A percentile compares a stretch with the other conserved stretches of the same genome.
Conservation (phyloP, 2,329 filamentous ascomycete genomes). For the Claviceps sp. region DNA sequence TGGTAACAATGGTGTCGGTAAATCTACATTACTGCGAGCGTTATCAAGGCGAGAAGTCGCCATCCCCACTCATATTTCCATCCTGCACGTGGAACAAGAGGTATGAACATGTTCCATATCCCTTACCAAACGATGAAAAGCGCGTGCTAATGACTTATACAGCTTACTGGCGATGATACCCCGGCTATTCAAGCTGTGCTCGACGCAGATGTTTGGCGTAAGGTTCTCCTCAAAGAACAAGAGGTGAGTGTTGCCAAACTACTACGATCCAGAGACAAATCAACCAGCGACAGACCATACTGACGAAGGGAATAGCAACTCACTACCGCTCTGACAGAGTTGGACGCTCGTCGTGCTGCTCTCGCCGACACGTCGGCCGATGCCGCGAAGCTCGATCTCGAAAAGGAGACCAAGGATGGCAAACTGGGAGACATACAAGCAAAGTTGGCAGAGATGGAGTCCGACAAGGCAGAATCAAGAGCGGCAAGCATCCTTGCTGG, state of each 20-base stretch:
- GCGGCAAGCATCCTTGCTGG: slow-evolving; percentile 93
- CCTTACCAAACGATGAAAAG: background rate
- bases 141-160: slow-evolving; percentile 8
- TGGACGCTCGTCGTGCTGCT: slow-evolving; percentile 64
- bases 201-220: slow-evolving; percentile 96
- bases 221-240: slow-evolving; percentile 84
- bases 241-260: slow-evolving; percentile 38
- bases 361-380: slow-evolving; percentile 89
- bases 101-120: slow-evolving; percentile 30
- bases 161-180: slow-evolving; percentile 93
- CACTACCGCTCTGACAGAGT: slow-evolving; percentile 54
- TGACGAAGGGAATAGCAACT: slow-evolving; percentile 45
- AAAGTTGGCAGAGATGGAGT: slow-evolving; percentile 97
- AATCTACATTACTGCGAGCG: slow-evolving; percentile 86
- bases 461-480: slow-evolving; percentile 90
- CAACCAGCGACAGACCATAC: background rate
- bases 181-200: slow-evolving; percentile 87
- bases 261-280: background rate
- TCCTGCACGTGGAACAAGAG: slow-evolving; percentile 98
- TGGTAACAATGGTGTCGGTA: slow-evolving; percentile 98
- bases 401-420: slow-evolving; percentile 79
- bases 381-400: slow-evolving; percentile 69
- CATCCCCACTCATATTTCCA: slow-evolving; percentile 94
- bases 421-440: slow-evolving; percentile 82
- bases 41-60: slow-evolving; percentile 85